phyloP scores from a whole-genome alignment of 2,329 filamentous ascomycete species.

The Alternaria angustiovoidea region DNA sequence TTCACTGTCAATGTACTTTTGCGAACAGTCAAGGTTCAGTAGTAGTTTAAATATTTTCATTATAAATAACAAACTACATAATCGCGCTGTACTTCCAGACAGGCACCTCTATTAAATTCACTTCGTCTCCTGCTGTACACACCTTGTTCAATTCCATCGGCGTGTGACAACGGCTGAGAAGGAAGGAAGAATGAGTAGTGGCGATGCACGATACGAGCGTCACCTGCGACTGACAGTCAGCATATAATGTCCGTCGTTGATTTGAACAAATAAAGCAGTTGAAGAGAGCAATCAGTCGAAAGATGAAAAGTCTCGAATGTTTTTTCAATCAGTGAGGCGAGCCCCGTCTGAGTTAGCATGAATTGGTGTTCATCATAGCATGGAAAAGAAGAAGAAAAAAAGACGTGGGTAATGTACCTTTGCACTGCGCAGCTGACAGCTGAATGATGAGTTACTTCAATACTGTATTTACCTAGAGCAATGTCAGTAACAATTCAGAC shows the following conservation, averaged over 20 bases:
- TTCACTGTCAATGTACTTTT: background rate
- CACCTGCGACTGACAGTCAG: conserved; percentile 11
- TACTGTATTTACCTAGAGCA: conserved; percentile 10
- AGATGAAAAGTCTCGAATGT: conserved; percentile 51
- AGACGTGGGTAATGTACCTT: conserved; percentile 21
- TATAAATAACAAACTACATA: background rate
- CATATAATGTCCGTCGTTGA: conserved; percentile 5
- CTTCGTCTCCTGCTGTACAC: background rate
- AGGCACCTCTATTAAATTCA: too few relatives aligned
- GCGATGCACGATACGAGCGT: background rate
- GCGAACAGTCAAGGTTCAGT: background rate
- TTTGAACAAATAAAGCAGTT: background rate
- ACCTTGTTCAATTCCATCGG: too few relatives aligned
- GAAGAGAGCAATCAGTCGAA: conserved; percentile 44
- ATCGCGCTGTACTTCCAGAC: background rate
- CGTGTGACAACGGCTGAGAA: background rate
- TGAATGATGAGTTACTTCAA: background rate
- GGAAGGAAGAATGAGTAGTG: background rate
- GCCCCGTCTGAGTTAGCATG: conserved; percentile 51
- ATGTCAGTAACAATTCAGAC: conserved; percentile 21
- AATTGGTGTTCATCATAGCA: conserved; percentile 49
- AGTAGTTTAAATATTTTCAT: background rate
- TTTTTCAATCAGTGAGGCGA: conserved; percentile 45
- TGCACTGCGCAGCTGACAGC: background rate
- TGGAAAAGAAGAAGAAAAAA: conserved; percentile 9